Conservation (phyloP, 2,329 filamentous ascomycete genomes). For the Fonsecaea erecta region DNA sequence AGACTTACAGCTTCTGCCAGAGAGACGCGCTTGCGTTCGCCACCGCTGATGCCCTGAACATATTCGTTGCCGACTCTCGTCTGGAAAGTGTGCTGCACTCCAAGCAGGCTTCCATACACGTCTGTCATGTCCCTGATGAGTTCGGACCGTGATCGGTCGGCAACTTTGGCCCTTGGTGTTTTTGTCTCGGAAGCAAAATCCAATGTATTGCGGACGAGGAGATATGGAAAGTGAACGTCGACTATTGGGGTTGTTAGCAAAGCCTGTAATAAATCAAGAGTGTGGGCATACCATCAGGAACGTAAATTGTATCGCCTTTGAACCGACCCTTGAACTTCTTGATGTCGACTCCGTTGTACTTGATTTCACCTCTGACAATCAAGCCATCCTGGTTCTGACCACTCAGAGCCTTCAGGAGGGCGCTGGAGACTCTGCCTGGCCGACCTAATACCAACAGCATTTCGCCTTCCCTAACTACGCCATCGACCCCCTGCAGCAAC, state of each 20-base stretch:
- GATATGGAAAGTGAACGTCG: not conserved
- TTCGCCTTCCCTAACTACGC: conserved; percentile 42
- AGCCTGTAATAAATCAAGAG: not conserved
- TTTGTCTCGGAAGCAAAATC: not conserved
- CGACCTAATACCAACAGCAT: conserved; percentile 57
- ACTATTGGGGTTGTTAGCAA: not conserved
- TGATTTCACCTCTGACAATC: not conserved
- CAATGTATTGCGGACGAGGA: not conserved
- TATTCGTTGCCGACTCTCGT: conserved; percentile 54
- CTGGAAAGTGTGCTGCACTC: conserved; percentile 56
- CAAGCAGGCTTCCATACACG: conserved; percentile 55
- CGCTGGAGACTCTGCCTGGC: conserved; percentile 57
- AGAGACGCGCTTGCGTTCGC: conserved; percentile 57
- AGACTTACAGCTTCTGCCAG: conserved; percentile 7
- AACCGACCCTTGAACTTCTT: not conserved
- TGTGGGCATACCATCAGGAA: not conserved
- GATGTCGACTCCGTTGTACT: conserved; percentile 9
- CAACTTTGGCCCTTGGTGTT: conserved; percentile 40
- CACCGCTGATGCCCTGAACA: conserved; percentile 60
- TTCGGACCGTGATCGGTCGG: conserved; percentile 38
- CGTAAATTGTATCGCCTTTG: conserved; percentile 4
- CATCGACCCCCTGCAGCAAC: not conserved
- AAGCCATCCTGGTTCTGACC: conserved; percentile 42
- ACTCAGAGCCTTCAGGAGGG: conserved; percentile 59
- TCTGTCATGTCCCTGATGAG: conserved; percentile 35